phyloP scores from a whole-genome alignment of 331 rosid species.

The Acacia pycnantha region DNA sequence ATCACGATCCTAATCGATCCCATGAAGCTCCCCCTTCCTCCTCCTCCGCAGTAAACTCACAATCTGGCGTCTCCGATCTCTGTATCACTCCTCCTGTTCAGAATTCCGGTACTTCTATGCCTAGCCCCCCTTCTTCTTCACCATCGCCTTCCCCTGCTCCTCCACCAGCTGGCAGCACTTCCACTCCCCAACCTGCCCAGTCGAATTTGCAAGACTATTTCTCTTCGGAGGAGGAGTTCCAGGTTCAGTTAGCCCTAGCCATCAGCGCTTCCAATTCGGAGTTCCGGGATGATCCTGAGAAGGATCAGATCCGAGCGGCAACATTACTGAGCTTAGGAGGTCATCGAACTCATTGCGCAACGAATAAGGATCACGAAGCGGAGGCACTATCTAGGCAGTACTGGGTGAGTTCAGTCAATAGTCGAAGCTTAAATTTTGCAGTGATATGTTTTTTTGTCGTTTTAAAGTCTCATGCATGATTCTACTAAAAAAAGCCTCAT shows the following conservation, averaged over 20 bases:
- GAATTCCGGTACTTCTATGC: constrained; percentile 36
- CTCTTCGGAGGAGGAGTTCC: constrained; percentile 94
- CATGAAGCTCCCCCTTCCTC: constrained; percentile 49
- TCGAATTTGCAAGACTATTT: constrained; percentile 65
- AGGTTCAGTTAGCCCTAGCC: constrained; percentile 96
- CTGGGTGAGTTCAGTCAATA: constrained; percentile 68
- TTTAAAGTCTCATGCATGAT: constrained; percentile 7
- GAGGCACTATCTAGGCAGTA: constrained; percentile 88
- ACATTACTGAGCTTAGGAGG: constrained; percentile 83
- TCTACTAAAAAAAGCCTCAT: too few species aligned
- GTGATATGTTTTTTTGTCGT: background rate
- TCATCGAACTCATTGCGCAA: constrained; percentile 44
- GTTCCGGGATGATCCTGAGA: constrained; percentile 74
- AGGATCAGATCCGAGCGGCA: constrained; percentile 92
- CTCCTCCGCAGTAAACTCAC: constrained; percentile 31
- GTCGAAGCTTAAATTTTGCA: background rate
- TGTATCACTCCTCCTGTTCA: constrained; percentile 29
- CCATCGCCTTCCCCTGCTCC: constrained; percentile 44
- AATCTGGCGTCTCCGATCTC: constrained; percentile 53
- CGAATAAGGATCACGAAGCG: constrained; percentile 55
- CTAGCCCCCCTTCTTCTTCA: constrained; percentile 44
- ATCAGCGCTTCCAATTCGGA: constrained; percentile 98
- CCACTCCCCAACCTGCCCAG: constrained; percentile 17
- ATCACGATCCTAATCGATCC: constrained; percentile 71
- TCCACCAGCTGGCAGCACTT: constrained; percentile 20